Percentiles rank a stretch among this genome's conserved stretches.
Conservation (phyloP, 2,329 filamentous ascomycete species). For the Aureobasidium sp. region DNA sequence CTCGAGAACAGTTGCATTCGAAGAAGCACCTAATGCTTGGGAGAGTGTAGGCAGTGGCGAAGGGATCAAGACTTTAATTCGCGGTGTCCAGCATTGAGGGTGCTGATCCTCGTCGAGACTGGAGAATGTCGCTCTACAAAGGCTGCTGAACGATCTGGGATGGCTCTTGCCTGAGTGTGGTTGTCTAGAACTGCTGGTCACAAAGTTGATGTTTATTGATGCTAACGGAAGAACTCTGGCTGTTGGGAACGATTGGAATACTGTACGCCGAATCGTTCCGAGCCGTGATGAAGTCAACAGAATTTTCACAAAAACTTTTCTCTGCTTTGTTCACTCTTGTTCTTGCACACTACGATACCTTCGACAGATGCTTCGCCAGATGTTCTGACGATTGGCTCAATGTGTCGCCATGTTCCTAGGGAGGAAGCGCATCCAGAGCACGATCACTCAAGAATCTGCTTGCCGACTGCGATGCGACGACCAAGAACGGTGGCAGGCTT, state of each 20-base stretch:
- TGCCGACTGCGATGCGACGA: not conserved
- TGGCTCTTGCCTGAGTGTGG: not conserved
- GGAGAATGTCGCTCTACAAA: not conserved
- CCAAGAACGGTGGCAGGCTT: not conserved
- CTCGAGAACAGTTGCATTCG: conserved; percentile 67
- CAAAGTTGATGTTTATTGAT: not conserved
- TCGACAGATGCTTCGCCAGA: not conserved
- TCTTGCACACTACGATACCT: not conserved
- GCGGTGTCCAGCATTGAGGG: conserved; percentile 22
- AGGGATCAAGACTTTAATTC: conserved; percentile 58
- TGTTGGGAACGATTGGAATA: not conserved
- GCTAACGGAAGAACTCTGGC: not conserved
- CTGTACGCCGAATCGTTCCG: not conserved
- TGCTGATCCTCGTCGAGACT: too few relatives aligned
- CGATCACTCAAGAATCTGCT: too few relatives aligned
- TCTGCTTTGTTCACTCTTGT: not conserved
- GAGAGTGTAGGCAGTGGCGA: conserved; percentile 77
- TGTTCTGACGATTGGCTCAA: not conserved
- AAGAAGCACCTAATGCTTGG: conserved; percentile 78
- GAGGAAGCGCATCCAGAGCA: not conserved
- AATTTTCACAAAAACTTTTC: not conserved
- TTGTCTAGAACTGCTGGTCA: not conserved
- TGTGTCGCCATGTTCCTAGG: not conserved
- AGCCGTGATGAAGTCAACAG: not conserved
- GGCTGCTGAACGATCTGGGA: not conserved